Conservation (phyloP, 805 yeast species). For the Starmerella tilneyi region DNA sequence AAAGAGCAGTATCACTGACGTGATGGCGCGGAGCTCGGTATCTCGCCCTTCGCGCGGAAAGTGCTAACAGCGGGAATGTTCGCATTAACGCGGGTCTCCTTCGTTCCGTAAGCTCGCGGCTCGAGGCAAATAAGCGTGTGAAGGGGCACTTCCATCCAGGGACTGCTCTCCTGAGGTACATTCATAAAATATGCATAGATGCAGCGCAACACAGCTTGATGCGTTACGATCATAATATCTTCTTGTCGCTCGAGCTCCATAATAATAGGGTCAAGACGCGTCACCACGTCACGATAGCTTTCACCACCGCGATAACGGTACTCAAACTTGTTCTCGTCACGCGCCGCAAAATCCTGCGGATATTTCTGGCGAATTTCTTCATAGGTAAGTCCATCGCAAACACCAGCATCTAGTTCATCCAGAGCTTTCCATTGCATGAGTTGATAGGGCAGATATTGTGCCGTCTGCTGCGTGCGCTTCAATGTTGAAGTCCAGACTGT, state of each 20-base stretch:
- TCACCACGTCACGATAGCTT: constrained; percentile 88
- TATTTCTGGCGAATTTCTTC: constrained; percentile 75
- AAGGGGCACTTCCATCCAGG: constrained; percentile 98
- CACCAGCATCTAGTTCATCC: constrained; percentile 95
- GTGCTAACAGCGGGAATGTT: constrained; percentile 97
- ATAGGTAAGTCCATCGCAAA: constrained; percentile 93
- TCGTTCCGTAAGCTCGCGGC: constrained; percentile 86
- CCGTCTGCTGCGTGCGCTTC: constrained; percentile 85
- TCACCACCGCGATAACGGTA: constrained; percentile 97
- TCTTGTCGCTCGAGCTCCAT: constrained; percentile 98
- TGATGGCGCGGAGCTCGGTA: constrained; percentile 16
- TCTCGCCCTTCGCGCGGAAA: constrained; percentile 86
- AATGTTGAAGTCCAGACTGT: constrained; percentile 96
- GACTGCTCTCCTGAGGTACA: constrained; percentile 92
- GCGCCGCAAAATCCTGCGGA: constrained; percentile 91
- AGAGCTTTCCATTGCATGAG: constrained; percentile 91
- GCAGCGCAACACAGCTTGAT: constrained; percentile 94
- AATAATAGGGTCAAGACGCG: constrained; percentile 89
- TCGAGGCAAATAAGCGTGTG: constrained; percentile 90
- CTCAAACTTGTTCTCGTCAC: constrained; percentile 92
- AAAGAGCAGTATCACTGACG: no score
- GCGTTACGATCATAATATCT: constrained; percentile 88
- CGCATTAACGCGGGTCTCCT: constrained; percentile 83
- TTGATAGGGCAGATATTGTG: constrained; percentile 66
- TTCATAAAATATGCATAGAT: constrained; percentile 97